Evolutionary conservation across 768 basidiomycete species (phyloP).

Genomic region (Trametes cinnabarina): DNA sequence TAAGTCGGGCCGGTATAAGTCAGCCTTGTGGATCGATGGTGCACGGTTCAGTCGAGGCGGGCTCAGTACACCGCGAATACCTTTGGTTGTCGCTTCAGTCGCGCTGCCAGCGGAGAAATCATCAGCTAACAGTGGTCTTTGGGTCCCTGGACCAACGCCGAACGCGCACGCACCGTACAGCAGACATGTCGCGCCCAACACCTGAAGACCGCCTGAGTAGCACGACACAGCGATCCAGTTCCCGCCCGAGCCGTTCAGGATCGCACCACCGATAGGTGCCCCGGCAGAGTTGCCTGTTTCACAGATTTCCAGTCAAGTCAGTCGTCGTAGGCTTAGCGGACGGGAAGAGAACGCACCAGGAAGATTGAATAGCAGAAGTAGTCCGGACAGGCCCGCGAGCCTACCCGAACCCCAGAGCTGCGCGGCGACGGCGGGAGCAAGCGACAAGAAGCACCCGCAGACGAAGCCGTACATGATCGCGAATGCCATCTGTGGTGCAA

Average conservation of each 20-base stretch:
- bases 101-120: slow-evolving; percentile 5
- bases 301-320: background rate
- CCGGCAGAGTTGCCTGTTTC: slow-evolving; percentile 20
- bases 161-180: slow-evolving; percentile 18
- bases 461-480: slow-evolving; percentile 36
- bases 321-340: no score
- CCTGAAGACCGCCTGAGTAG: slow-evolving; percentile 25
- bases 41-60: background rate
- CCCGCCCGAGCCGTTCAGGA: slow-evolving; percentile 15
- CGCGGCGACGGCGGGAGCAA: slow-evolving; percentile 34
- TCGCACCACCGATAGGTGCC: slow-evolving; percentile 25
- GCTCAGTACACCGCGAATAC: slow-evolving; percentile 10
- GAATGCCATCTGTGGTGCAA: slow-evolving; percentile 27
- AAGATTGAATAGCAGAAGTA: slow-evolving; percentile 22
- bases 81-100: slow-evolving; percentile 22
- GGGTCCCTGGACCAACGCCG: background rate
- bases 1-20: background rate
- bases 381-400: slow-evolving; percentile 22
- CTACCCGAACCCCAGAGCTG: slow-evolving; percentile 23
- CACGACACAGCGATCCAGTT: slow-evolving; percentile 24
- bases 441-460: slow-evolving; percentile 38
- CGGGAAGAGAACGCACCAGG: slow-evolving; percentile 13
- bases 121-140: no score
- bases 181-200: slow-evolving; percentile 19
- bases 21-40: background rate